Percentiles rank a stretch among this genome's conserved stretches.
Conservation (phyloP, 2,329 filamentous ascomycete species). For the Alternaria panax region DNA sequence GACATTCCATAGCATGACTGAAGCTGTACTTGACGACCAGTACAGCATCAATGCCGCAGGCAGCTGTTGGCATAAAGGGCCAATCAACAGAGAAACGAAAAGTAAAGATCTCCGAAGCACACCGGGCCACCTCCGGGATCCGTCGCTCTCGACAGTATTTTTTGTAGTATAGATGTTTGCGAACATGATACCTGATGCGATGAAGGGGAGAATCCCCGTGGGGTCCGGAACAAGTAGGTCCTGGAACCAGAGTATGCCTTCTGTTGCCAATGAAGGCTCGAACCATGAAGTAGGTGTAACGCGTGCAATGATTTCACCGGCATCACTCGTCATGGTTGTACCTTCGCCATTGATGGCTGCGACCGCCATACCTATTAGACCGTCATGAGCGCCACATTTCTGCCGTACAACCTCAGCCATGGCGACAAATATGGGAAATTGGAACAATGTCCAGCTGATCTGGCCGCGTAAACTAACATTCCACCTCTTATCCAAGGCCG, state of each 20-base stretch:
- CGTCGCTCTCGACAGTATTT: constrained; percentile 24
- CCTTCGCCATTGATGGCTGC: constrained; percentile 18
- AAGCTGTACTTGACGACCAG: constrained; percentile 45
- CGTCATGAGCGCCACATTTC: constrained; percentile 43
- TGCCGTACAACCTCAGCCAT: constrained; percentile 48
- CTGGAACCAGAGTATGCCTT: constrained; percentile 68
- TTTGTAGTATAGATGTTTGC: constrained; percentile 53
- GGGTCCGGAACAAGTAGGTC: constrained; percentile 64
- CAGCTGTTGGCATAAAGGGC: constrained; percentile 43
- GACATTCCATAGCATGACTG: constrained; percentile 44
- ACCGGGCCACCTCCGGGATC: constrained; percentile 19
- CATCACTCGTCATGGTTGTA: constrained; percentile 3
- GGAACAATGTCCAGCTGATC: constrained; percentile 39
- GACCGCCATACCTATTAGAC: constrained; percentile 38
- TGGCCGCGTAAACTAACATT: constrained; percentile 34
- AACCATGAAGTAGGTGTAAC: constrained; percentile 38
- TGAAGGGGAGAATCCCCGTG: constrained; percentile 57
- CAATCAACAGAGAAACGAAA: constrained; percentile 42
- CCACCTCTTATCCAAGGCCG: constrained; percentile 41
- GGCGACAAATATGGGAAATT: constrained; percentile 49
- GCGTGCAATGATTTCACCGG: constrained; percentile 12
- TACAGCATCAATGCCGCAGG: constrained; percentile 55
- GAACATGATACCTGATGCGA: constrained; percentile 59
- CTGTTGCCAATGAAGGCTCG: constrained; percentile 61
- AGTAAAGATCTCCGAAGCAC: constrained; percentile 37